A percentile compares a stretch with the other conserved stretches of the same genome.
These are phyloP conservation scores for Anacardium occidentale DNA, from an alignment of 345 rosid species.

Conservation along the genomic window DNA sequence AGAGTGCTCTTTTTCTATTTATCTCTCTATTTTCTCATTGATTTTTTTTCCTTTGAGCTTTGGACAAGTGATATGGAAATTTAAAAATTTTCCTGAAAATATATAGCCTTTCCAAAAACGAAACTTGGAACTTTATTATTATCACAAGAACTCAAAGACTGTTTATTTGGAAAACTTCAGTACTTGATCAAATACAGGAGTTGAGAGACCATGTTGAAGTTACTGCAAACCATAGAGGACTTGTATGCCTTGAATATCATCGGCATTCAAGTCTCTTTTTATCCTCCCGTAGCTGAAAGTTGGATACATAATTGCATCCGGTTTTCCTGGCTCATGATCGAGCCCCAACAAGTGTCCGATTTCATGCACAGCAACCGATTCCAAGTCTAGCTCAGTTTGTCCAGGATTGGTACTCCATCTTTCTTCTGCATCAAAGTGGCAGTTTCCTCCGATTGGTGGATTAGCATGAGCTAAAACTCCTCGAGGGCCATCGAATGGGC, in stretches of 20 bases:
- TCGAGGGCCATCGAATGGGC: constrained; percentile 20
- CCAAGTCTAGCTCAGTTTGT: constrained; percentile 22
- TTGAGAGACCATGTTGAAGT: not conserved
- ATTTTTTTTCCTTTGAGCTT: not conserved
- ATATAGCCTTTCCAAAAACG: too few relatives aligned
- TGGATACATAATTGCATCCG: constrained; percentile 24
- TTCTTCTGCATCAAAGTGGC: constrained; percentile 34
- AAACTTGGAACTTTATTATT: too few relatives aligned
- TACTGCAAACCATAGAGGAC: constrained; percentile 29
- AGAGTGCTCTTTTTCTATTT: constrained; percentile 7
- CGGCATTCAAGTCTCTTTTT: constrained; percentile 1
- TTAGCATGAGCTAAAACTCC: constrained; percentile 21
- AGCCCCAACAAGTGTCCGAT: constrained; percentile 33
- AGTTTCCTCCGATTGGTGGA: not conserved
- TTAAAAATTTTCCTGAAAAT: too few relatives aligned
- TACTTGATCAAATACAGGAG: not conserved
- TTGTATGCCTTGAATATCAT: constrained; percentile 11
- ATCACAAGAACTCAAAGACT: not conserved
- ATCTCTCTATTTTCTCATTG: not conserved
- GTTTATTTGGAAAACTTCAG: too few relatives aligned
- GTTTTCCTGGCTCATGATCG: constrained; percentile 7
- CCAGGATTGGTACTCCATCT: constrained; percentile 19
- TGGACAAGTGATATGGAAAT: not conserved
- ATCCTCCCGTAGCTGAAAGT: not conserved
- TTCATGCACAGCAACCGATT: constrained; percentile 34